Evolutionary conservation across 257 asterid species (phyloP).

Genomic region (Parsonsia alboflavescens): DNA sequence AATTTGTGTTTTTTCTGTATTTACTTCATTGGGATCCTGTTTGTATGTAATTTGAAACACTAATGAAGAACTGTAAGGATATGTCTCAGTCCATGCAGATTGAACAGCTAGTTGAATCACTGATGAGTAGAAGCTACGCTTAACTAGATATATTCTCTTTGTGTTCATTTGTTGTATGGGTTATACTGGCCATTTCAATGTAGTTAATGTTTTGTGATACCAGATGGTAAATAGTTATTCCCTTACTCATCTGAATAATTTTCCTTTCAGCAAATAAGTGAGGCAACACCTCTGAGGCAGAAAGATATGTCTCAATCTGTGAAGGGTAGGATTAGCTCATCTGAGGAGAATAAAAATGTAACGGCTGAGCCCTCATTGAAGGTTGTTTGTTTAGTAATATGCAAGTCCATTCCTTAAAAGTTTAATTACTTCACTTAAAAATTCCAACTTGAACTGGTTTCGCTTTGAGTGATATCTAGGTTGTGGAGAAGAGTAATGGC

Average conservation of each 20-base stretch:
- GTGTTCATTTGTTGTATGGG: background rate
- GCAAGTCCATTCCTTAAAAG: background rate
- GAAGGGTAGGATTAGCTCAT: conserved; percentile 4
- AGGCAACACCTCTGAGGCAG: conserved; percentile 3
- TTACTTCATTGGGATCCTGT: background rate
- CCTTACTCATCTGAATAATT: background rate
- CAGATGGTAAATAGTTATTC: background rate
- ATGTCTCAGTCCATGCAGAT: background rate
- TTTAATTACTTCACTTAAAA: conserved; percentile 6
- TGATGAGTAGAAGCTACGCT: background rate
- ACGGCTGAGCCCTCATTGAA: conserved; percentile 3
- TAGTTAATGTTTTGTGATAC: background rate
- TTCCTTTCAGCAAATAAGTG: conserved; percentile 13
- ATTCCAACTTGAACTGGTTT: background rate
- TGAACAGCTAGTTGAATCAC: background rate
- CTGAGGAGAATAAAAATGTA: conserved; percentile 16
- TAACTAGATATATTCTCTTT: background rate
- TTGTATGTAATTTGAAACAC: background rate
- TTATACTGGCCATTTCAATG: background rate
- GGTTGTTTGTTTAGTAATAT: conserved; percentile 18
- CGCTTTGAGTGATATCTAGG: conserved; percentile 16
- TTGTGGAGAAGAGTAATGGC: conserved; percentile 12
- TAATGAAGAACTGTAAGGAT: background rate
- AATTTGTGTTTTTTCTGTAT: background rate
- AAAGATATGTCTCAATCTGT: conserved; percentile 12